Conservation (phyloP, 163 green algal species). For the Volvox carteri region DNA sequence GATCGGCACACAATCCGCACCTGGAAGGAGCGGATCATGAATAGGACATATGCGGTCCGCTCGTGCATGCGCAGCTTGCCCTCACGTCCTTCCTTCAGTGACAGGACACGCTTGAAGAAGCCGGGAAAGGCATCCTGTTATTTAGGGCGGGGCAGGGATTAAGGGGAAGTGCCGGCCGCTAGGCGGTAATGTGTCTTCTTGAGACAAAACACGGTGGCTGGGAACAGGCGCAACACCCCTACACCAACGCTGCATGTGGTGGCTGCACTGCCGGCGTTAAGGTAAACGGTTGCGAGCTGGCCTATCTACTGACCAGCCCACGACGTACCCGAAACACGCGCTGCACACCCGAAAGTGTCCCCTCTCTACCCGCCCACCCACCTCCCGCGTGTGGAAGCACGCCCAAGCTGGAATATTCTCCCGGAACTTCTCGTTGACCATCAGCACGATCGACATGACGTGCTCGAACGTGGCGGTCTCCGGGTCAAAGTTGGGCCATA, state of each 20-base stretch:
- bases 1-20: too few species aligned
- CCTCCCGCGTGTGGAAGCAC: constrained; percentile 80
- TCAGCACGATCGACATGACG: constrained; percentile 86
- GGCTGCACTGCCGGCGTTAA: too few species aligned
- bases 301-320: background rate
- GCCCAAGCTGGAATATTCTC: constrained; percentile 90
- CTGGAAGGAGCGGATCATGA: constrained; percentile 93
- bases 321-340: too few species aligned
- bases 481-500: constrained; percentile 92
- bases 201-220: too few species aligned
- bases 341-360: background rate
- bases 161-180: background rate
- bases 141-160: background rate
- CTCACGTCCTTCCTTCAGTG: constrained; percentile 64
- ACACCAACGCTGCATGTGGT: too few species aligned
- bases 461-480: constrained; percentile 79
- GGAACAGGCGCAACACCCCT: too few species aligned
- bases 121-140: constrained; percentile 72
- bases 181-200: too few species aligned
- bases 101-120: constrained; percentile 84
- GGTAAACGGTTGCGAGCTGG: too few species aligned
- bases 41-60: constrained; percentile 86
- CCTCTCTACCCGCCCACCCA: constrained; percentile 37
- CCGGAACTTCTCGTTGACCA: constrained; percentile 98
- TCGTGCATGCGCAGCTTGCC: constrained; percentile 74